phyloP scores from a whole-genome alignment of 805 yeast species.

The Wickerhamiella alocasiicola region DNA sequence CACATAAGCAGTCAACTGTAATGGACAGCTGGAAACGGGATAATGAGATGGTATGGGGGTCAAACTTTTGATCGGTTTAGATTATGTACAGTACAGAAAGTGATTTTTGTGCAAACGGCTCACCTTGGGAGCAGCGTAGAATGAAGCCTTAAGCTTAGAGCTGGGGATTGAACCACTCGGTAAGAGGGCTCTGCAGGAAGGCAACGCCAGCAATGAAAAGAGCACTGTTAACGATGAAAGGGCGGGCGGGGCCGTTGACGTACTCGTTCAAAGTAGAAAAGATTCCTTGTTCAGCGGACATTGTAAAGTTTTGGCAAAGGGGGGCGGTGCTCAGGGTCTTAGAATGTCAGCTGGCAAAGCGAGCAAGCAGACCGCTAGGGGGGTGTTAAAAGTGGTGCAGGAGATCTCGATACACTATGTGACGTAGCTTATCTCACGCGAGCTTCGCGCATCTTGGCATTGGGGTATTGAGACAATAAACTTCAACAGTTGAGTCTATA shows the following conservation, averaged over 20 bases:
- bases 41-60: background rate
- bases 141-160: slow-evolving; percentile 16
- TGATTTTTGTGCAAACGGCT: slow-evolving; percentile 5
- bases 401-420: no score
- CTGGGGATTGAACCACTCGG: slow-evolving; percentile 31
- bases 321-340: background rate
- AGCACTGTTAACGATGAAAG: slow-evolving; percentile 20
- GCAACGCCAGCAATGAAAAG: slow-evolving; percentile 28
- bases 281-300: slow-evolving; percentile 1
- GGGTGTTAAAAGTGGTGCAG: no score
- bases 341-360: no score
- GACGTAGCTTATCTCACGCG: no score
- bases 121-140: no score
- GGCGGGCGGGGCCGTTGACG: slow-evolving; percentile 21
- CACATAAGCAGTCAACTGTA: slow-evolving; percentile 11
- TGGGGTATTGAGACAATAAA: no score
- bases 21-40: background rate
- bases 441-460: no score
- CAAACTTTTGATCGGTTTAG: background rate
- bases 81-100: slow-evolving; percentile 11
- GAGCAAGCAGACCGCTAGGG: no score
- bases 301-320: background rate
- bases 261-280: slow-evolving; percentile 18
- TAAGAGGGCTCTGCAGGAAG: slow-evolving; percentile 29
- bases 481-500: no score